Evolutionary conservation across 495 filamentous ascomycete genomes (phyloP), one percentile per base, ranked within the genome.

Genomic region (Bathelium albidoporum): DNA sequence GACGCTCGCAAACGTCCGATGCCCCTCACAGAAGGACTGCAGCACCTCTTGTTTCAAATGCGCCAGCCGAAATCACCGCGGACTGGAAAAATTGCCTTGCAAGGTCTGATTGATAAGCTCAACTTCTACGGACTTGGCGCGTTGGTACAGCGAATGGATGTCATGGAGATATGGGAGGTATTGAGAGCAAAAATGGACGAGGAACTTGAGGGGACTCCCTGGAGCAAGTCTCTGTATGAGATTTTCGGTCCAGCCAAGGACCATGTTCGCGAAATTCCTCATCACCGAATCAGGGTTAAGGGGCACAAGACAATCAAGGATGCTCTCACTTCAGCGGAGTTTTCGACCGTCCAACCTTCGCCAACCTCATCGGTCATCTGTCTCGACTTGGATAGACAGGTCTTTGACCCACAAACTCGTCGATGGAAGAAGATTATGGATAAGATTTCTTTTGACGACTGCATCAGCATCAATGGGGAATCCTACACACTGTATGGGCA

Each of bases 401-500:
- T 74, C 16, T 79, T 83, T 59, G 83, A 85, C 64, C 71, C 75
- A 53, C 69, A 70, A 1, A 72, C 78, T 16, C 75, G 82, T 26
- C 79, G 79, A 41, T 88, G 84, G 82, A 80, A 79, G 34, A 78
- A 86, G 63, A 70, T 82, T n/a, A 78, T 80, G 53, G 79, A 86
- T 65, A 75, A 76, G 22, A 78, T 88, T 14, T 74, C 79, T 1
- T 64, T 87, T 24, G 77, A 87, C 41, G 82, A 86, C 36, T 70
- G 76, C 18, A 65, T 87, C 22, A 75, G 75, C 53, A 72, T 87
- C 16, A 66, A 72, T 16, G 78, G 60, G 70, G 64, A 49, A 7
- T 28, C 77, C 2, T 88, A 87, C 67, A 77, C 80, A 0, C 77
- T 88, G 1, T 86, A 82, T 65, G 83, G 83, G 18, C 83, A 86